Evolutionary conservation across 2,329 filamentous ascomycete genomes (phyloP), one percentile per base, ranked within the genome.

Genomic region (Tolypocladium capitatum): DNA sequence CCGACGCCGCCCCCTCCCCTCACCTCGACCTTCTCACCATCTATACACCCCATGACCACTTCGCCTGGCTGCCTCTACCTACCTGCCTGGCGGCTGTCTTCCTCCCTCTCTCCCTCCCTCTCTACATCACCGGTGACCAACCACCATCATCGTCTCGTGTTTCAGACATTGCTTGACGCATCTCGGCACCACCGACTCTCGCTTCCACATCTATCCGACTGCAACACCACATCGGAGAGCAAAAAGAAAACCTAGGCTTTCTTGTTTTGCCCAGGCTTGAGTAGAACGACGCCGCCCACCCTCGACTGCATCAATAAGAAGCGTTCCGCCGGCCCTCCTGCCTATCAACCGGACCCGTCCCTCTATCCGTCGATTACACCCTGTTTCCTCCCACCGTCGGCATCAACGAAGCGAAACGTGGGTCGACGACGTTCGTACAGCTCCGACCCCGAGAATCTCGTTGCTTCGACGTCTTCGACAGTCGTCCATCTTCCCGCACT

Each of bases 111-210:
- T 31, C 27, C 30, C 36, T 32, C 24, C 24, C 44, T 32, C 42
- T 18, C 40, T 14, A 44, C 38, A 43, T 18, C 33, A 40, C 33
- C n/a, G n/a, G 34, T 44, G 38, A 35, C 34, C 38, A 18, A 35
- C 35, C 31, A n/a, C n/a, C n/a, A n/a, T 18, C 32, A 20, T 46
- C 35, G 24, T 36, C 43, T 47, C 20, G 30, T 49, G 48, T 50
- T 46, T 50, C 46, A 48, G 46, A 50, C 46, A 48, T 32, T 30
- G 32, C 16, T 18, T 2, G 14, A 43, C 35, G 36, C 46, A n/a
- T n/a, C n/a, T n/a, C n/a, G n/a, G n/a, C n/a, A n/a, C 44, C 18
- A 31, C 33, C 32, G 36, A 32, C 42, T 45, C 18, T 45, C 47
- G 43, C 35, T 48, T 28, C 35, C 35, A 36, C 42, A 34, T 18